Conservation (phyloP, 2,329 filamentous ascomycete species). For the Dichotomopilus funicola region DNA sequence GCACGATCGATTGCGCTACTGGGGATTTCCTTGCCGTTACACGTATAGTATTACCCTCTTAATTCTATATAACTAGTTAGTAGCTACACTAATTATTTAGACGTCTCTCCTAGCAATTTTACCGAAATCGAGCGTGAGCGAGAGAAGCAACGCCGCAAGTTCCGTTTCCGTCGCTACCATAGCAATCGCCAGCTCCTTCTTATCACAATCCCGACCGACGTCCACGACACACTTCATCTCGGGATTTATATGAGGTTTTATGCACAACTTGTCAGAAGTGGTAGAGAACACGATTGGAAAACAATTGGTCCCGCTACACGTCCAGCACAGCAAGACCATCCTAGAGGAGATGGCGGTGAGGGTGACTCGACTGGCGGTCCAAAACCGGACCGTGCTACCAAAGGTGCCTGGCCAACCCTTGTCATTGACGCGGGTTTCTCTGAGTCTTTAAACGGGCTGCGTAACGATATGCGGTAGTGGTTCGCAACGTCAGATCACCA, state of each 20-base stretch:
- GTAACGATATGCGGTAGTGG: neutral
- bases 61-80: neutral
- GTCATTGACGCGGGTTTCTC: constrained; percentile 14
- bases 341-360: neutral
- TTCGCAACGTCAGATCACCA: constrained; percentile 13
- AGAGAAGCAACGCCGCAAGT: constrained; percentile 3
- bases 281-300: neutral
- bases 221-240: constrained; percentile 3
- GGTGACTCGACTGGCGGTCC: constrained; percentile 9
- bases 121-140: constrained; percentile 9
- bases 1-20: neutral
- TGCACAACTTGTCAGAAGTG: neutral
- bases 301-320: neutral
- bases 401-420: constrained; percentile 17
- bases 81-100: constrained; percentile 5
- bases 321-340: neutral
- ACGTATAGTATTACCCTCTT: constrained; percentile 4
- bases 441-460: constrained; percentile 8
- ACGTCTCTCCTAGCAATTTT: constrained; percentile 8
- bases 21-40: constrained; percentile 4
- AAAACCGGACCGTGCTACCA: neutral
- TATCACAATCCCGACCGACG: constrained; percentile 4
- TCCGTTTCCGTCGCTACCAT: constrained; percentile 14
- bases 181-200: constrained; percentile 4
- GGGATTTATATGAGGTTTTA: neutral